Evolutionary conservation across 1,139 yeast genomes (phyloP), one percentile per base, ranked within the genome.

Genomic region (Tardiomyces digboiensis): DNA sequence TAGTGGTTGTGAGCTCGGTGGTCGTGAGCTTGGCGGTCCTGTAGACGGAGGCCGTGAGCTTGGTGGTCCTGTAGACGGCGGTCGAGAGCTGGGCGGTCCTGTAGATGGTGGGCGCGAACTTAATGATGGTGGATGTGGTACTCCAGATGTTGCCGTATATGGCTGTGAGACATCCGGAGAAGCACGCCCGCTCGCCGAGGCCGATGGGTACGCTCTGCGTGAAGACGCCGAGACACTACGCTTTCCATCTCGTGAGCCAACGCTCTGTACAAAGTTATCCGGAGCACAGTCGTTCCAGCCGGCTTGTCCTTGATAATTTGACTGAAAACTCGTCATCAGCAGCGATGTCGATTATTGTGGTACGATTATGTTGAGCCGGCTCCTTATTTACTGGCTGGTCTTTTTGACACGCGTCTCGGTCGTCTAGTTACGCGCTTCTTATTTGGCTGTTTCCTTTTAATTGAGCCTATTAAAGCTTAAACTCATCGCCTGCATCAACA

Each of bases 281-380:
- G 65, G 64, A 12, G 57, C 53, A 44, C 68, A 61, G 50, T 65
- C 70, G 49, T 66, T 66, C 67, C 69, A 65, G 41, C 68, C 68
- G 13, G 52, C 49, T 44, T 61, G 61, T 45, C 65, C 65, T 7
- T 57, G 45, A 47, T 56, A 62, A 19, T 58, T 45, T 7, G 10
- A 13, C 33, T 26, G 33, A 16, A 13, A 26, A n/a, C 16, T 13
- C 5, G 33, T 26, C 33, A 26, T 26, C 10, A 12, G 7, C 26
- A 8, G 26, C 26, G 26, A 22, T n/a, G n/a, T n/a, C n/a, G n/a
- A n/a, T n/a, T n/a, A n/a, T n/a, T n/a, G n/a, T n/a, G n/a, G n/a
- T n/a, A n/a, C n/a, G n/a, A n/a, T n/a, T n/a, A n/a, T n/a, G n/a
- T n/a, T n/a, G n/a, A n/a, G n/a, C n/a, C n/a, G n/a, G n/a, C n/a